phyloP scores from a whole-genome alignment of 1,284 basidiomycete genomes.

The Cryptococcus sp. region DNA sequence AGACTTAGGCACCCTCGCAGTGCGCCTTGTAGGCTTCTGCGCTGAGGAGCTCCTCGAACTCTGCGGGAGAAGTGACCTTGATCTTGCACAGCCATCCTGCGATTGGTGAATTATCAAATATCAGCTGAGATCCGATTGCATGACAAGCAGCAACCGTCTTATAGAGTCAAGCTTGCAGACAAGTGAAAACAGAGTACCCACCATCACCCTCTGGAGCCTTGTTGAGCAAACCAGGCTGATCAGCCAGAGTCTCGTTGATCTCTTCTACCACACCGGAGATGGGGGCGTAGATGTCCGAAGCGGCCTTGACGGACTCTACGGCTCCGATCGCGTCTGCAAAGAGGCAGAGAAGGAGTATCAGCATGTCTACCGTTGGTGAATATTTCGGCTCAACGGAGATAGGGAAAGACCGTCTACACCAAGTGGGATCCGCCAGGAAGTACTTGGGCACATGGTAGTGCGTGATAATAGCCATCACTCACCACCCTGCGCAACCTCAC shows the following conservation, averaged over 20 bases:
- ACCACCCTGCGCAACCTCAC: constrained; percentile 77
- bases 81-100: constrained; percentile 96
- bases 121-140: background rate
- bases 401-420: background rate
- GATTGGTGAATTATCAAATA: background rate
- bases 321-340: constrained; percentile 85
- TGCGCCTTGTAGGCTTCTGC: constrained; percentile 76
- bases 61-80: constrained; percentile 71
- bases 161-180: constrained; percentile 6
- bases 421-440: too few relatives aligned
- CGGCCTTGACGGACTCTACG: constrained; percentile 97
- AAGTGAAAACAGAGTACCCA: constrained; percentile 53
- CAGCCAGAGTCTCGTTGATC: constrained; percentile 73
- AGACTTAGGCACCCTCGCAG: constrained; percentile 58
- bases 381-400: background rate
- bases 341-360: background rate
- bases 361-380: background rate
- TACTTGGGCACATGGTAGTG: background rate
- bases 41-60: constrained; percentile 75
- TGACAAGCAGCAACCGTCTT: too few relatives aligned
- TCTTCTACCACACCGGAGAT: constrained; percentile 79
- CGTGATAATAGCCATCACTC: constrained; percentile 26
- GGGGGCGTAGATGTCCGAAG: constrained; percentile 95
- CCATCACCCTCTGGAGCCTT: constrained; percentile 84
- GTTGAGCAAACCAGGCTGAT: constrained; percentile 80